phyloP scores from a whole-genome alignment of 768 basidiomycete genomes.

The Trametes cubensis region DNA sequence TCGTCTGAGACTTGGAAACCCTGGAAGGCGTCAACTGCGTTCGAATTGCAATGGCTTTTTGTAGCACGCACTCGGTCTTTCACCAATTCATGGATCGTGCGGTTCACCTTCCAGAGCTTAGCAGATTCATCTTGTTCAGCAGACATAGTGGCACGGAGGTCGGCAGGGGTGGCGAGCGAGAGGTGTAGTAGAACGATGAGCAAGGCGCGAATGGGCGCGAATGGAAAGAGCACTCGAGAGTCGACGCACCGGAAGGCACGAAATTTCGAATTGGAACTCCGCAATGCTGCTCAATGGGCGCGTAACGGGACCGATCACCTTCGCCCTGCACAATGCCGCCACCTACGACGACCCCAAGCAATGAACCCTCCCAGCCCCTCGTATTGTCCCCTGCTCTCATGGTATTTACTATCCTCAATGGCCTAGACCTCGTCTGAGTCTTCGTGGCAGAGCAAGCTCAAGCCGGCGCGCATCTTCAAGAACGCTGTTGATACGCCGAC shows the following conservation, averaged over 20 bases:
- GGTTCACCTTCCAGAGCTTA: constrained; percentile 92
- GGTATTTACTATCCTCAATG: constrained; percentile 28
- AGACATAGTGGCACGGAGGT: constrained; percentile 34
- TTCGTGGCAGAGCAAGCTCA: constrained; percentile 62
- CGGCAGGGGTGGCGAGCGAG: constrained; percentile 51
- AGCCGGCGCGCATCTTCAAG: constrained; percentile 89
- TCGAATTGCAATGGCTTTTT: constrained; percentile 16
- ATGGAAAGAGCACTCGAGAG: not conserved
- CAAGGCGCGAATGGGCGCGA: too few species aligned
- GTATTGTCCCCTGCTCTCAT: constrained; percentile 35
- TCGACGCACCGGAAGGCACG: constrained; percentile 9
- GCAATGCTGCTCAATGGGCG: constrained; percentile 32
- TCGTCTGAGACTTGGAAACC: constrained; percentile 94
- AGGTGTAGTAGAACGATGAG: not conserved
- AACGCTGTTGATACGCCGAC: constrained; percentile 65
- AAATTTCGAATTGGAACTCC: constrained; percentile 56
- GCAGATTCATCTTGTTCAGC: constrained; percentile 68
- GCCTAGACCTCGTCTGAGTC: not conserved
- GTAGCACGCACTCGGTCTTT: constrained; percentile 77
- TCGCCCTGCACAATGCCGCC: constrained; percentile 17
- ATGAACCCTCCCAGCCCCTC: constrained; percentile 24
- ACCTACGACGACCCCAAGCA: constrained; percentile 20
- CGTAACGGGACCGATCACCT: constrained; percentile 14
- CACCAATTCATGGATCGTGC: constrained; percentile 95
- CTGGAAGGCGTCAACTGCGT: constrained; percentile 48